Evolutionary conservation across 2,329 filamentous ascomycete species (phyloP), one percentile per base, ranked within the genome.

Genomic region (Calonectria honghensis): DNA sequence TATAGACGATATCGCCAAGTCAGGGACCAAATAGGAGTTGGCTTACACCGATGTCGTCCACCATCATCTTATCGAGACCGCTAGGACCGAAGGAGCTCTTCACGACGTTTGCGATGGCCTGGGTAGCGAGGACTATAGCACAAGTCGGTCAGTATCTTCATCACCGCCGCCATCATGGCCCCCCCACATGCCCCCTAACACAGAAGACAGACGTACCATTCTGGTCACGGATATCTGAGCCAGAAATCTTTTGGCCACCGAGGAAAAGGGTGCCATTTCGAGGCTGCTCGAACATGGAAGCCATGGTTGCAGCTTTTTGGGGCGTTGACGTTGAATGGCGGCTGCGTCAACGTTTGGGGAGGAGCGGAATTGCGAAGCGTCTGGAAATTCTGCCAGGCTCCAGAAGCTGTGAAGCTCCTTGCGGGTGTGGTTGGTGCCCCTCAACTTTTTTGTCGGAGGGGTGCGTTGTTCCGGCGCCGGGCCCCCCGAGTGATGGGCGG

Each of bases 21-120:
- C 72, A 68, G 76, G 72, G 68, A 41, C 24, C 54, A 35, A 37
- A 64, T 24, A 41, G 50, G 69, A 70, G 57, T 78, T 78, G 76
- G 82, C 93, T 81, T 91, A 95, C 94, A 84, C 97, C 97, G 85
- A 99, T 98, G 85, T 99, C 97, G 88, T 99, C 97, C 82, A 99
- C 97, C 97, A 99, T 98, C 97, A 99, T 99, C 92, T 99, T 99
- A 86, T 99, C 97, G 79, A 99, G 91, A 64, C 97, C 97, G 76
- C 95, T 98, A 67, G 97, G 97, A 71, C 97, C 97, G 84, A 99
- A 99, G 20, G 97, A 99, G 87, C 95, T 98, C 90, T 98, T 98
- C 86, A 99, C 96, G 74, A 99, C 96, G 92, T 98, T 99, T 82
- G 97, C 94, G 83, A 99, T 98, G 74, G 96, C 96, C 86, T 98